Evolutionary conservation across 1,284 basidiomycete genomes (phyloP), one percentile per base, ranked within the genome.

Genomic region (Microbotryum violaceum): DNA sequence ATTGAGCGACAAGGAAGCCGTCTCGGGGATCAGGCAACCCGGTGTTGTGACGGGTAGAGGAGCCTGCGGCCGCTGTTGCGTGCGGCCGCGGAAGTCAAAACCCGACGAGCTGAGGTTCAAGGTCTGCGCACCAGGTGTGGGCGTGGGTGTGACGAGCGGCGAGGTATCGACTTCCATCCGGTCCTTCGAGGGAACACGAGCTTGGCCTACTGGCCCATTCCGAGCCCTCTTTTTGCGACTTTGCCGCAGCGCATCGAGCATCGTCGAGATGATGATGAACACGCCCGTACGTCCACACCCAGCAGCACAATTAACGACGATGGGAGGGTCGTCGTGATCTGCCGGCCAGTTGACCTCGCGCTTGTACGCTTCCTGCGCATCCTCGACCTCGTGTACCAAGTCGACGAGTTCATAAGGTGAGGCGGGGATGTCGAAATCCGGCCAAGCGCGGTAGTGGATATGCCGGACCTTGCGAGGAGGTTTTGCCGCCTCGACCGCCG

Each of bases 231-330:
- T 16, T 31, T 8, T n/a, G 12, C 62, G 56, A 74, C 91, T 88
- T 47, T 81, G 76, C 63, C 83, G 78, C 3, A 94, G 78, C 0
- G 83, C 86, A 71, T 93, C 89, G 49, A 93, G 77, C 46, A 92
- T 80, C 2, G 91, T 86, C 74, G 93, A 90, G 5, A 93, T 83
- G 14, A 88, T 84, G 72, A 96, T 91, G 74, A 89, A 96, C 47
- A 88, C 89, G 27, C 91, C 91, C 0, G 92, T 96, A 46, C 91
- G 82, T 0, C 91, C 91, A 5, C 94, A 89, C 18, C 91, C 91
- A 0, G 91, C 91, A 21, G 89, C 91, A 71, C 77, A 78, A 59
- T 78, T 75, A 6, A 77, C 76, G 1, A 77, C 58, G 29, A 77
- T 75, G 16, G 77, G 75, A n/a, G 77, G 75, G 52, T 73, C 65